phyloP scores from a whole-genome alignment of 148 eudicot genomes.

The Rhododendron mucronatum region DNA sequence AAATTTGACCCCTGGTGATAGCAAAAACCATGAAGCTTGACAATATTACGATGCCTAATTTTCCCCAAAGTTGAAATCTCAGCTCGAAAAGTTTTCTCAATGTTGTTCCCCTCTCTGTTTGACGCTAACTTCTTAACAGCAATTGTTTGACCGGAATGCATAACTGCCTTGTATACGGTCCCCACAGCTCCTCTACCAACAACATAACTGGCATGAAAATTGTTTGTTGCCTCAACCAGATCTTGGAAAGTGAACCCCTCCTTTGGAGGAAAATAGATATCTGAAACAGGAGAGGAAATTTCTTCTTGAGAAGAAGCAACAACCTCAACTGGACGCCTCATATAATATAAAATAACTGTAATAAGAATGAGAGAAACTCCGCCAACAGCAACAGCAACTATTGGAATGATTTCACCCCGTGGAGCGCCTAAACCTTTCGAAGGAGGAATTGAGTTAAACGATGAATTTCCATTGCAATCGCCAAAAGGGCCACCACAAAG shows the following conservation, averaged over 20 bases:
- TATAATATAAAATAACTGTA: conserved; percentile 36
- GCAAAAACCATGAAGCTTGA: conserved; percentile 90
- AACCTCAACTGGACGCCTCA: conserved; percentile 49
- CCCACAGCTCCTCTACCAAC: conserved; percentile 92
- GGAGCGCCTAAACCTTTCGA: conserved; percentile 25
- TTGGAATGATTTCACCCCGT: conserved; percentile 55
- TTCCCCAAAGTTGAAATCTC: conserved; percentile 91
- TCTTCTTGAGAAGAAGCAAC: conserved; percentile 46
- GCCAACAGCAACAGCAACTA: conserved; percentile 57
- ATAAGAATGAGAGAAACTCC: conserved; percentile 84
- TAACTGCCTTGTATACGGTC: conserved; percentile 81
- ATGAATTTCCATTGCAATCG: conserved; percentile 34
- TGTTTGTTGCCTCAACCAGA: conserved; percentile 72
- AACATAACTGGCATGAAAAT: conserved; percentile 62
- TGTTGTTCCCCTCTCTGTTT: conserved; percentile 83
- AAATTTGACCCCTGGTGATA: conserved; percentile 83
- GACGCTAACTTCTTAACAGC: conserved; percentile 88
- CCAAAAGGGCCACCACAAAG: conserved; percentile 79
- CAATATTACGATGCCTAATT: conserved; percentile 92
- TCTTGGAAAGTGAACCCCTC: conserved; percentile 92
- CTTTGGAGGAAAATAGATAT: conserved; percentile 87
- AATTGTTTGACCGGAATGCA: conserved; percentile 57
- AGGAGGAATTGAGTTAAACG: conserved; percentile 26
- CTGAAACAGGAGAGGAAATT: conserved; percentile 49
- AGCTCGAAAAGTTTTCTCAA: conserved; percentile 81